phyloP scores from a whole-genome alignment of 139 green algal species.

The Trebouxia sp. region DNA sequence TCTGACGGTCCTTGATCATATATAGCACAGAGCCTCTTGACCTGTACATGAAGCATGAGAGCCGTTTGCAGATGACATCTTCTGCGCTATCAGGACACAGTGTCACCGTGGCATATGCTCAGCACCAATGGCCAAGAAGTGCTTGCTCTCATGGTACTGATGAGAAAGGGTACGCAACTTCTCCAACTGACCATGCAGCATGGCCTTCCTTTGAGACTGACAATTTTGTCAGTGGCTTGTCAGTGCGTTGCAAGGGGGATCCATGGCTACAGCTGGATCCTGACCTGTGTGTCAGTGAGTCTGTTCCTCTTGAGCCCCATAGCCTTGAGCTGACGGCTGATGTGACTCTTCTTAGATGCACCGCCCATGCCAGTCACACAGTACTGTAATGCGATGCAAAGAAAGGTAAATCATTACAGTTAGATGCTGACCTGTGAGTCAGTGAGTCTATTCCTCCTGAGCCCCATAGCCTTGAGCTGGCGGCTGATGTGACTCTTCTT shows the following conservation, averaged over 20 bases:
- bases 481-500: slow-evolving; percentile 42
- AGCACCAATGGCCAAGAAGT: too few species aligned
- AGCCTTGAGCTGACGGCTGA: slow-evolving; percentile 48
- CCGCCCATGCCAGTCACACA: slow-evolving; percentile 49
- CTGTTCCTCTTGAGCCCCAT: slow-evolving; percentile 50
- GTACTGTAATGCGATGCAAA: not conserved
- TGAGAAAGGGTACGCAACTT: too few species aligned
- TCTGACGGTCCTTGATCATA: too few species aligned
- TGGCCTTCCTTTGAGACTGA: not conserved
- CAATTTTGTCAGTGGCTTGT: too few species aligned
- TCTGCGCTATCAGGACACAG: too few species aligned
- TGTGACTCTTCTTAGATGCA: slow-evolving; percentile 39
- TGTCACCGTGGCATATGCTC: too few species aligned
- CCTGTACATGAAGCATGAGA: too few species aligned
- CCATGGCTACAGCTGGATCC: not conserved
- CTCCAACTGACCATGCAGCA: not conserved
- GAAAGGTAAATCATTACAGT: not conserved
- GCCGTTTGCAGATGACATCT: too few species aligned
- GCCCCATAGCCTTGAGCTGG: slow-evolving; percentile 53
- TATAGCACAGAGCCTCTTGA: too few species aligned
- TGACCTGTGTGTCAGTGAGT: slow-evolving; percentile 36
- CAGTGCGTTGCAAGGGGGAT: not conserved
- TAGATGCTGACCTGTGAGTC: slow-evolving; percentile 34
- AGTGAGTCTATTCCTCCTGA: slow-evolving; percentile 50
- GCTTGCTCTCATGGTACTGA: too few species aligned